Percentiles rank a stretch among this genome's conserved stretches.
These are phyloP conservation scores for Penicillium fimorum DNA, from an alignment of 495 filamentous ascomycete species.

Conservation along the genomic window DNA sequence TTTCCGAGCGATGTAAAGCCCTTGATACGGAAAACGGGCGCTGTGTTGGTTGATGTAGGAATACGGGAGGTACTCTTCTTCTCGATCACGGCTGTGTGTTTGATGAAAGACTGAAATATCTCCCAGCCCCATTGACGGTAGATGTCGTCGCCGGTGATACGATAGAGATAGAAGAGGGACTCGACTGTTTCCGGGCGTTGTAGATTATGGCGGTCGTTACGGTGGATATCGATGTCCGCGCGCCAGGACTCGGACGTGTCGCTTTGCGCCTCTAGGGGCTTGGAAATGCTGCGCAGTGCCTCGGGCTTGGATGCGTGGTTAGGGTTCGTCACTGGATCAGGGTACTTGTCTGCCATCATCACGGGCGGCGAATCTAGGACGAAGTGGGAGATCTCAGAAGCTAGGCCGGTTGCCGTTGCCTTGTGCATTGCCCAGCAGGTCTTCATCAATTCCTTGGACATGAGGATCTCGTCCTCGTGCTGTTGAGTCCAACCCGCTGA, in stretches of 20 bases:
- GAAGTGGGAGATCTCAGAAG: constrained; percentile 91
- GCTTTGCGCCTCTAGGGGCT: constrained; percentile 27
- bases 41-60: constrained; percentile 8
- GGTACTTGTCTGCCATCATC: constrained; percentile 44
- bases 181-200: constrained; percentile 95
- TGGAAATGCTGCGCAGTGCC: constrained; percentile 35
- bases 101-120: constrained; percentile 91
- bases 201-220: constrained; percentile 81
- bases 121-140: constrained; percentile 98
- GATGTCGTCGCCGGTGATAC: constrained; percentile 86
- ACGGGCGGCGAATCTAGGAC: constrained; percentile 56
- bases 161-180: constrained; percentile 96
- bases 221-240: constrained; percentile 74
- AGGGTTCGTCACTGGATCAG: constrained; percentile 29
- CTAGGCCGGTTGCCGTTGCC: constrained; percentile 80
- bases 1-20: constrained; percentile 81
- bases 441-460: constrained; percentile 87
- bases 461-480: constrained; percentile 80
- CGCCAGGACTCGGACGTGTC: constrained; percentile 50
- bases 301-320: constrained; percentile 23
- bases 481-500: constrained; percentile 67
- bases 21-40: constrained; percentile 28
- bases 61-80: constrained; percentile 29
- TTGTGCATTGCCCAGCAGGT: constrained; percentile 98
- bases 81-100: constrained; percentile 72